Percentiles rank a stretch among this genome's conserved stretches.
These are phyloP conservation scores for Zoysia japonica DNA, from an alignment of 176 grass and related monocot genomes.

Conservation along the genomic window DNA sequence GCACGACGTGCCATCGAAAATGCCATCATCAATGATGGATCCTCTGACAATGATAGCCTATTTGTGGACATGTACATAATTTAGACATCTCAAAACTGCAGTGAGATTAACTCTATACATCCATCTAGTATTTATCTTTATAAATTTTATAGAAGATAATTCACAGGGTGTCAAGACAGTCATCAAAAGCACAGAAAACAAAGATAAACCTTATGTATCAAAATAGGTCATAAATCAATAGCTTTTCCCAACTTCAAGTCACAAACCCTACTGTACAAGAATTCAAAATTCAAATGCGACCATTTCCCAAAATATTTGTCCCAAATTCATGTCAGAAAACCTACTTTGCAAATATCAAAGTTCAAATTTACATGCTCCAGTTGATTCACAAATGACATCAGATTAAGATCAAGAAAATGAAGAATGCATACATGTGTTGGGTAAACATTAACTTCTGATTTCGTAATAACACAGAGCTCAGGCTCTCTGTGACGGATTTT, in stretches of 20 bases:
- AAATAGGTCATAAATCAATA: not conserved
- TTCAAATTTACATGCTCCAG: not conserved
- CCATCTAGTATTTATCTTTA: not conserved
- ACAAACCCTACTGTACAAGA: not conserved
- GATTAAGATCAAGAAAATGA: slow-evolving; percentile 23
- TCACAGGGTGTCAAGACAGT: not conserved
- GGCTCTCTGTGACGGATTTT: slow-evolving; percentile 65
- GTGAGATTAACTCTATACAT: slow-evolving; percentile 6
- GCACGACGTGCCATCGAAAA: slow-evolving; percentile 86
- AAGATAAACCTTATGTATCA: not conserved
- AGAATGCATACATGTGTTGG: slow-evolving; percentile 56
- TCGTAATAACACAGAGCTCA: slow-evolving; percentile 71
- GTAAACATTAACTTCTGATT: slow-evolving; percentile 75
- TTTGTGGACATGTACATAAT: slow-evolving; percentile 17
- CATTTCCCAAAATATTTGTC: not conserved
- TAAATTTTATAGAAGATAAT: slow-evolving; percentile 4
- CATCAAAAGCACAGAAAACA: not conserved
- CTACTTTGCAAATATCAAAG: not conserved
- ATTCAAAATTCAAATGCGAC: not conserved
- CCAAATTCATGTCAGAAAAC: not conserved
- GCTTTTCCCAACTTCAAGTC: not conserved
- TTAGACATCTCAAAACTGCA: slow-evolving; percentile 1
- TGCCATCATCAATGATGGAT: slow-evolving; percentile 81
- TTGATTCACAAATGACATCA: slow-evolving; percentile 5
- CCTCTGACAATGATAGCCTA: slow-evolving; percentile 78